Percentiles rank a stretch among this genome's conserved stretches.
These are phyloP conservation scores for Athelia sp. DNA, from an alignment of 1,284 basidiomycete species.

Conservation along the genomic window DNA sequence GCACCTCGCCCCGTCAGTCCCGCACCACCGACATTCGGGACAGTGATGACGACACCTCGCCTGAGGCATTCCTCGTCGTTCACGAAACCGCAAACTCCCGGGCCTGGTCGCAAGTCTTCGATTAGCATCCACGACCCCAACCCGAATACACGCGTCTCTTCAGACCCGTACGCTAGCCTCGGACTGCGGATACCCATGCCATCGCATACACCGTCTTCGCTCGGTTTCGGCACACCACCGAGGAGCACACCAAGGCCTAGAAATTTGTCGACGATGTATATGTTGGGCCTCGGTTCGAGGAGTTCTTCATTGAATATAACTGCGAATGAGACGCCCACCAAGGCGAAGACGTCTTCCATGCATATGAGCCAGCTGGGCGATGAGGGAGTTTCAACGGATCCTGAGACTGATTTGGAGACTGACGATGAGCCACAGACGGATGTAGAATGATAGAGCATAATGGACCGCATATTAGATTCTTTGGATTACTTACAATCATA, in stretches of 20 bases:
- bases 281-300: constrained; percentile 47
- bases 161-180: constrained; percentile 44
- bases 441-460: constrained; percentile 2
- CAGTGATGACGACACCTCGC: constrained; percentile 60
- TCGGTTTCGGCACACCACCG: constrained; percentile 14
- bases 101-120: constrained; percentile 10
- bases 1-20: constrained; percentile 35
- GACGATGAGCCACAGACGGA: constrained; percentile 4
- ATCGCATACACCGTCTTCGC: constrained; percentile 14
- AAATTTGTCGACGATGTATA: constrained; percentile 56
- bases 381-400: not conserved
- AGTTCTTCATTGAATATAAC: constrained; percentile 19
- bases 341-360: not conserved
- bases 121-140: constrained; percentile 4
- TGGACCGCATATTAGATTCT: no score
- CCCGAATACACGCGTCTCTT: constrained; percentile 34
- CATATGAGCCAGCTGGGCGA: not conserved
- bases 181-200: constrained; percentile 63
- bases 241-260: constrained; percentile 29
- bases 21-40: constrained; percentile 55
- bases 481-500: no score
- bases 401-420: constrained; percentile 2
- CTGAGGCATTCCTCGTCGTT: constrained; percentile 41
- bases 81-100: constrained; percentile 19
- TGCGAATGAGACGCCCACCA: not conserved